Evolutionary conservation across 129 eudicot species (phyloP), one percentile per base, ranked within the genome.

Genomic region (Sambucus nigra): DNA sequence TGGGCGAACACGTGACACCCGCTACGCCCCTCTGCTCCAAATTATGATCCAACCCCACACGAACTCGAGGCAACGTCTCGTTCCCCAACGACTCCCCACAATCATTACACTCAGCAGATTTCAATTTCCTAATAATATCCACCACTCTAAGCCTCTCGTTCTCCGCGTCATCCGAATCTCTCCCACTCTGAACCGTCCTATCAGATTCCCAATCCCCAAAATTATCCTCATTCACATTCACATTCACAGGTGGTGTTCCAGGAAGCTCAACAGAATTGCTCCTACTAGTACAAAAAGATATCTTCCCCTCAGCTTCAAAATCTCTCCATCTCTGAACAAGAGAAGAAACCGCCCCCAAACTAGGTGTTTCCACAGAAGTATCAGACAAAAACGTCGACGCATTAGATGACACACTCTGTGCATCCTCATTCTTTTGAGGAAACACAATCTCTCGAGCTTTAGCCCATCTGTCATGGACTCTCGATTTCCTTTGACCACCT

Each of bases 91-190:
- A 29, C 44, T 23, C 69, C 56, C 41, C 17, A 44, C 45, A 20
- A 15, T 51, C 65, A 24, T 53, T 61, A 12, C 53, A 47, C 42
- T 38, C 46, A 29, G 22, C 50, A 6, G 55, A 42, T 20, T 94
- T 68, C 73, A 81, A 24, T 57, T 79, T 88, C 54, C 70, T 81
- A 21, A 88, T 72, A 27, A 84, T 75, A 54, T 84, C 88, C 3
- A 71, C 84, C 41, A 88, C 97, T 14, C 85, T 72, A 17, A 68
- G 55, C 69, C 74, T 75, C 56, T 88, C 94, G 15, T 51, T 72
- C 52, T 83, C 84, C 16, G 68, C 60, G n/a, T 59, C 79, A 15
- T 76, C 82, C 3, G 66, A 56, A 24, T 53, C 62, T 17, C 68
- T 70, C 18, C 71, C 68, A 0, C 73, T 67, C 7, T 35, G 20